These are phyloP conservation scores for Xylariaceae sp. DNA, from an alignment of 2,329 filamentous ascomycete genomes.

Conservation along the genomic window DNA sequence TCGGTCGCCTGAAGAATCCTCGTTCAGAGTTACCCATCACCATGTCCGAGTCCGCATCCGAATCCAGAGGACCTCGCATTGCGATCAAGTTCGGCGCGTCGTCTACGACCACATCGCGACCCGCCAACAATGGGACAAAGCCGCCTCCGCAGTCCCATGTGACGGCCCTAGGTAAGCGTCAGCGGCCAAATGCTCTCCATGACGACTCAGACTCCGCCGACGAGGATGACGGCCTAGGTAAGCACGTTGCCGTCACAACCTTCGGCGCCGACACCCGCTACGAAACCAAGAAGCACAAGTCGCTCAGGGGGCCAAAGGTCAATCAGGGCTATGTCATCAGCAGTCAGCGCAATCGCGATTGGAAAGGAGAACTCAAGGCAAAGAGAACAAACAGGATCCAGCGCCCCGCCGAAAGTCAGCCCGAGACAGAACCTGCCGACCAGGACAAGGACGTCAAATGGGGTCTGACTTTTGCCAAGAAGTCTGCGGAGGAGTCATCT, in stretches of 20 bases:
- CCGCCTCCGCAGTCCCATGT: slow-evolving; percentile 32
- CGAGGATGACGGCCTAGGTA: slow-evolving; percentile 30
- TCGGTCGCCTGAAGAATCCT: too few species aligned
- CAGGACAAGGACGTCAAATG: slow-evolving; percentile 38
- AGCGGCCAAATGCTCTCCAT: slow-evolving; percentile 41
- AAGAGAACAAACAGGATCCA: slow-evolving; percentile 16
- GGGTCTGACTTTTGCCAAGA: slow-evolving; percentile 35
- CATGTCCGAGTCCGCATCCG: slow-evolving; percentile 39
- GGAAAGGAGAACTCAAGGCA: slow-evolving; percentile 31
- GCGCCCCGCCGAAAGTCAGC: slow-evolving; percentile 3
- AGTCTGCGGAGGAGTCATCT: slow-evolving; percentile 13
- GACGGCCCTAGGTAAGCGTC: slow-evolving; percentile 49
- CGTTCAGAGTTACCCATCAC: slow-evolving; percentile 1
- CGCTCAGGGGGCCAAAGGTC: slow-evolving; percentile 13
- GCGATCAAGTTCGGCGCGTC: slow-evolving; percentile 47
- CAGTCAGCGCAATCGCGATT: slow-evolving; percentile 34
- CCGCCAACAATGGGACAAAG: slow-evolving; percentile 25
- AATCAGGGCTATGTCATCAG: slow-evolving; percentile 26
- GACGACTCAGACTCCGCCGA: slow-evolving; percentile 43
- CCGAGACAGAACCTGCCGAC: slow-evolving; percentile 29
- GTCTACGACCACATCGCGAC: slow-evolving; percentile 27
- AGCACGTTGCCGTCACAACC: slow-evolving; percentile 32
- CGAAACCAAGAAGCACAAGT: slow-evolving; percentile 15
- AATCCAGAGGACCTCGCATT: slow-evolving; percentile 38
- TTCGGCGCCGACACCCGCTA: slow-evolving; percentile 30